Base-by-base conservation (phyloP, 2,329 filamentous ascomycete species). In the Colletotrichum nymphaeae region DNA sequence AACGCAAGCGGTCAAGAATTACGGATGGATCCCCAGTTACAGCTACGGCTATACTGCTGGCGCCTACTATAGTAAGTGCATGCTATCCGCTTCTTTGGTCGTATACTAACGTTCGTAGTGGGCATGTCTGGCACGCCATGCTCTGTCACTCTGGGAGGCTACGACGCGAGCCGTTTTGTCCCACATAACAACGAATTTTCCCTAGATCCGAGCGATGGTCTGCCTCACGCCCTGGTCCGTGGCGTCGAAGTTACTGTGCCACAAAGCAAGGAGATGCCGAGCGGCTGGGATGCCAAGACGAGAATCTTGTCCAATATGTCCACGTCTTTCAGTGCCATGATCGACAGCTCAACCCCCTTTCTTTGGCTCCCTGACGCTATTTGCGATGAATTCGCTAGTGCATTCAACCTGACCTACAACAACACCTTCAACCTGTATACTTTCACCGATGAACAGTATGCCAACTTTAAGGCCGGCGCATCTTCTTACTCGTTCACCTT, bases 31-130 rank as follows among this genome's bases (percentile, higher is more conserved):
- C 60, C 91, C 93, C 1, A 94, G 93, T 79, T 86, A 94, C 74
- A 93, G 92, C 55, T 95, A 93, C 79, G 93, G 92, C 64, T 95
- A 92, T 80, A 95, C 93, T 4, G 93, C 93, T 53, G 93, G 93
- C 19, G 92, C 92, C n/a, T 88, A 88, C 74, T 95, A 95, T 78
- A 87, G 91, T 92, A 83, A 80, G 88, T 81, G 14, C 8, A n/a
- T 32, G 24, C 26, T 22, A 22, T 57, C 9, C 63, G 63, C 75
- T 79, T 30, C 78, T 63, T 6, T 7, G 7, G 28, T 74, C 66
- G 82, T 80, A 78, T 68, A 82, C 69, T 72, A 42, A 67, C 56
- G 70, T 69, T 46, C 26, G 79, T 78, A 86, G 80, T 79, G 78
- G 78, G 84, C 77, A 76, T 72, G 28, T 78, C 76, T 37, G 85